A percentile compares a stretch with the other conserved stretches of the same genome.
phyloP scores from a whole-genome alignment of 192 early-diverging fungal species.

The Coemansia sp. region DNA sequence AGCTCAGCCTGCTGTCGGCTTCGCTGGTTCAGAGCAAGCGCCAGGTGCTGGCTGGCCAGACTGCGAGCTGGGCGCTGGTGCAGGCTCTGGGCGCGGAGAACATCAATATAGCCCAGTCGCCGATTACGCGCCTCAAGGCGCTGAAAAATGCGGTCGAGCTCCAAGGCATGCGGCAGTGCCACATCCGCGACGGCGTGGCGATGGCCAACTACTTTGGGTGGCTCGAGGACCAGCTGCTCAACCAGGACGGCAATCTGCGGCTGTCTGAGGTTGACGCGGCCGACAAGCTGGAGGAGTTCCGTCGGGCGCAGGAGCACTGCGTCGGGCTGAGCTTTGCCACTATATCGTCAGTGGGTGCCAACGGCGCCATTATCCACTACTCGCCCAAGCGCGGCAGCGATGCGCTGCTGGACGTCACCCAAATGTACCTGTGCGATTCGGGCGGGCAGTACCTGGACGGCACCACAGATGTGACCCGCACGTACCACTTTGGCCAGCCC shows the following conservation, averaged over 20 bases:
- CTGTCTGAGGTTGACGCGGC: conserved; percentile 87
- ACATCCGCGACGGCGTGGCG: conserved; percentile 86
- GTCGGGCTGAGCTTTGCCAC: conserved; percentile 95
- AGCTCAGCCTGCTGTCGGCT: conserved; percentile 52
- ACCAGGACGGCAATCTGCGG: conserved; percentile 53
- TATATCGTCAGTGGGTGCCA: conserved; percentile 93
- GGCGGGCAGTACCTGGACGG: conserved; percentile 96
- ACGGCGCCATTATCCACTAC: conserved; percentile 98
- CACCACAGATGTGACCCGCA: conserved; percentile 97
- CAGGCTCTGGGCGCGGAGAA: conserved; percentile 65
- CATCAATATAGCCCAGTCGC: conserved; percentile 58
- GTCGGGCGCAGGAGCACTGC: conserved; percentile 73
- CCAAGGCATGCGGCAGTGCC: conserved; percentile 87
- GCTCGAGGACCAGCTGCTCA: conserved; percentile 85
- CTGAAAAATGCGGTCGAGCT: conserved; percentile 90
- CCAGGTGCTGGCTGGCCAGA: conserved; percentile 61
- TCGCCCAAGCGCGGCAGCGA: conserved; percentile 79
- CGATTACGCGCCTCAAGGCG: conserved; percentile 78
- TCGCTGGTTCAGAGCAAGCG: conserved; percentile 10
- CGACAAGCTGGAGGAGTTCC: conserved; percentile 73
- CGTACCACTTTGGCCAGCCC: conserved; percentile 83
- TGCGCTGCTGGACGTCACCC: conserved; percentile 63
- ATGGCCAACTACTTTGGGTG: conserved; percentile 86
- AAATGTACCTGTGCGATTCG: conserved; percentile 93
- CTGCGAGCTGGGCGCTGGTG: conserved; percentile 71